phyloP scores from a whole-genome alignment of 331 rosid genomes.

The Dryas integrifolia region DNA sequence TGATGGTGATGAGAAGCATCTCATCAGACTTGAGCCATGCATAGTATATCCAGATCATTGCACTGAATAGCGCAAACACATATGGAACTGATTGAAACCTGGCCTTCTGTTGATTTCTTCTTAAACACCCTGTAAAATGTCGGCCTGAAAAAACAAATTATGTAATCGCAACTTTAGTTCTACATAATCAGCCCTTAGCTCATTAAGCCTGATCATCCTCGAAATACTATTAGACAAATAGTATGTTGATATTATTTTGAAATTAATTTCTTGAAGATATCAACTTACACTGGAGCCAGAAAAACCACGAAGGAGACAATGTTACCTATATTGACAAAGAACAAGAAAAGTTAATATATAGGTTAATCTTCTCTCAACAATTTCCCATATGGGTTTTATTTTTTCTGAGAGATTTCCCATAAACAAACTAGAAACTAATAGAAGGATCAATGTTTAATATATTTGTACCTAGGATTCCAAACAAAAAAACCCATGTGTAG shows the following conservation, averaged over 20 bases:
- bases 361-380: too few relatives aligned
- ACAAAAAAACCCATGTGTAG: neutral
- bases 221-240: too few relatives aligned
- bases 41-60: conserved; percentile 86
- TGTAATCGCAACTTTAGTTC: neutral
- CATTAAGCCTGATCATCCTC: too few relatives aligned
- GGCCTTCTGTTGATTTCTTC: conserved; percentile 90
- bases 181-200: too few relatives aligned
- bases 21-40: conserved; percentile 64
- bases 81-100: conserved; percentile 82
- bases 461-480: conserved; percentile 64
- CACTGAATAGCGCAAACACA: conserved; percentile 77
- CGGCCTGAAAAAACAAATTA: conserved; percentile 46
- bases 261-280: neutral
- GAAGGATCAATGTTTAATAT: too few relatives aligned
- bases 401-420: too few relatives aligned
- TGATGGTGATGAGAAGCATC: conserved; percentile 73
- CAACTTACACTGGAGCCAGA: conserved; percentile 79
- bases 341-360: neutral
- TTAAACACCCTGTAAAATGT: conserved; percentile 63
- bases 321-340: conserved; percentile 48
- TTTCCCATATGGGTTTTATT: too few relatives aligned
- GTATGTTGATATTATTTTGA: neutral
- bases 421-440: too few relatives aligned
- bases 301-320: conserved; percentile 72